A percentile compares a stretch with the other conserved stretches of the same genome.
Conservation (phyloP, 1,139 yeast genomes). For the Casaregolazyma suthepensis region DNA sequence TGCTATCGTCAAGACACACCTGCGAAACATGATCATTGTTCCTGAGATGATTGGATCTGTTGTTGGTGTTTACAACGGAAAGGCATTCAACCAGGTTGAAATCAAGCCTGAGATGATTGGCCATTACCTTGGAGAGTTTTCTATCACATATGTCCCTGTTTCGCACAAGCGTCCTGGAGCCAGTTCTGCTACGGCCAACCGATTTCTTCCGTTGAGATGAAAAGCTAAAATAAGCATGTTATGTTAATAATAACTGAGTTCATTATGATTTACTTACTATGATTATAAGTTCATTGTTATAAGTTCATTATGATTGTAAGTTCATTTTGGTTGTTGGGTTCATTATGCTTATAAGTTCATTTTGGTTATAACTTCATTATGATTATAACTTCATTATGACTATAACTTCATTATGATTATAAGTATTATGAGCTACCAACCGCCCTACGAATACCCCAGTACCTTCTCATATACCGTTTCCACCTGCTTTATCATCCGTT, state of each 20-base stretch:
- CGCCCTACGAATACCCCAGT: constrained; percentile 20
- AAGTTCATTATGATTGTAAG: not conserved
- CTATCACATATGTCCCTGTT: constrained; percentile 99
- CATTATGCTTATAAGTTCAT: no score
- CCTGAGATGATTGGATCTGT: constrained; percentile 99
- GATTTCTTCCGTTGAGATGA: constrained; percentile 37
- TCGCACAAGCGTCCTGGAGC: constrained; percentile 99
- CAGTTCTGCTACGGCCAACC: constrained; percentile 69
- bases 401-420: not conserved
- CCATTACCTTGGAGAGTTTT: constrained; percentile 99
- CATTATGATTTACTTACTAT: no score
- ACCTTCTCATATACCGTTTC: constrained; percentile 28
- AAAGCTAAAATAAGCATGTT: constrained; percentile 4
- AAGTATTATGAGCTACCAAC: not conserved
- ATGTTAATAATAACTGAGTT: constrained; percentile 1
- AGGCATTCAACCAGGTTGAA: constrained; percentile 98
- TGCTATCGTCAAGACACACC: constrained; percentile 96
- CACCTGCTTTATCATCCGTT: constrained; percentile 60
- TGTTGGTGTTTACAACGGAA: constrained; percentile 99
- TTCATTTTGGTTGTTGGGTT: not conserved
- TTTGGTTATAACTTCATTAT: no score
- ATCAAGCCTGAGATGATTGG: constrained; percentile 99
- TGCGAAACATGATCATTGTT: constrained; percentile 97
- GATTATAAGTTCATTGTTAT: not conserved
- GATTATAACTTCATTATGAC: no score